Percentiles rank a stretch among this genome's conserved stretches.
phyloP scores from a whole-genome alignment of 495 filamentous ascomycete genomes.

The Penicillium alfredii region DNA sequence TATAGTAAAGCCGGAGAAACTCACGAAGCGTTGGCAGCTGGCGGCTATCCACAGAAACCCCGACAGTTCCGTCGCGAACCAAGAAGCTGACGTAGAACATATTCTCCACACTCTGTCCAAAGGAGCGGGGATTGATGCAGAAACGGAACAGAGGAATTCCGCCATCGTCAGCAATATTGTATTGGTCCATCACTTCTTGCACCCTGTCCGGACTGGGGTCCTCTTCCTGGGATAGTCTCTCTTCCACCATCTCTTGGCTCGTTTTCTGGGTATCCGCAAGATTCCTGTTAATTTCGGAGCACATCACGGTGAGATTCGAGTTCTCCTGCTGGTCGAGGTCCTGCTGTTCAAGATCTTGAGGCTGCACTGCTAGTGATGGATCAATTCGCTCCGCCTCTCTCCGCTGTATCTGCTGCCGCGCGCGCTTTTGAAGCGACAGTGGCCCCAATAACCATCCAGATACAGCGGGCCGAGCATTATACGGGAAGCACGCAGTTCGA shows the following conservation, averaged over 20 bases:
- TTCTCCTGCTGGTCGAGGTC: constrained; percentile 70
- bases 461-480: constrained; percentile 67
- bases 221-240: constrained; percentile 24
- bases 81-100: constrained; percentile 95
- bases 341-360: constrained; percentile 63
- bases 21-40: constrained; percentile 68
- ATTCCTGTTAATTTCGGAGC: constrained; percentile 52
- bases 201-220: constrained; percentile 31
- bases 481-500: constrained; percentile 62
- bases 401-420: constrained; percentile 60
- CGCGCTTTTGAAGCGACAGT: constrained; percentile 79
- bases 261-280: constrained; percentile 35
- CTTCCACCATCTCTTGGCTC: constrained; percentile 27
- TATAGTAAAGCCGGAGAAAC: too few species aligned
- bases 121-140: constrained; percentile 80
- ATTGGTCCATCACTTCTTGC: constrained; percentile 43
- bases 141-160: constrained; percentile 75
- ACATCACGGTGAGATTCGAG: constrained; percentile 66
- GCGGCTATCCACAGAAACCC: constrained; percentile 56
- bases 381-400: constrained; percentile 56
- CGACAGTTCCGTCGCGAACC: constrained; percentile 75
- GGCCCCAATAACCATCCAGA: constrained; percentile 86
- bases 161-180: constrained; percentile 54
- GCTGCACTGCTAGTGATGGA: constrained; percentile 57
- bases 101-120: constrained; percentile 95